A percentile compares a stretch with the other conserved stretches of the same genome.
Conservation (phyloP, 495 filamentous ascomycete species). For the Hypomontagnella monticulosa region DNA sequence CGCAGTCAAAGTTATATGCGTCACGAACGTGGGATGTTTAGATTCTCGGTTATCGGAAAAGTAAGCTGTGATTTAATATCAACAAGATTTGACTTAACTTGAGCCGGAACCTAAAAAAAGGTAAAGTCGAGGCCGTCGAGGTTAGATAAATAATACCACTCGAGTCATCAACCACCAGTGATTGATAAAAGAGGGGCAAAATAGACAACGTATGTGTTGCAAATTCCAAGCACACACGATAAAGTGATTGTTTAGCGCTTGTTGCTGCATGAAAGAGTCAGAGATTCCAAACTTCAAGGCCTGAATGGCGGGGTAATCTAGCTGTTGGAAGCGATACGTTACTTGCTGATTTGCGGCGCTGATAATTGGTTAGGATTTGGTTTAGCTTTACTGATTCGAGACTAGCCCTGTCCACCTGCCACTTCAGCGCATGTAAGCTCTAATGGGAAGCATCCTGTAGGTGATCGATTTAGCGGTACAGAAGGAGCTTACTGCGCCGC, state of each 20-base stretch:
- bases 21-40: too few species aligned
- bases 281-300: constrained; percentile 16
- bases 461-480: background rate
- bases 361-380: constrained; percentile 21
- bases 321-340: constrained; percentile 11
- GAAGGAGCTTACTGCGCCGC: background rate
- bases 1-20: background rate
- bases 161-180: constrained; percentile 14
- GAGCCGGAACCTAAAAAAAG: too few species aligned
- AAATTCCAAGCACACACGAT: background rate
- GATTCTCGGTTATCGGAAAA: too few species aligned
- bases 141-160: background rate
- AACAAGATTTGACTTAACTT: too few species aligned
- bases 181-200: constrained; percentile 30
- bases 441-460: constrained; percentile 5
- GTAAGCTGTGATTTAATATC: too few species aligned
- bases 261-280: constrained; percentile 31
- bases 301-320: constrained; percentile 35
- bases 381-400: constrained; percentile 1
- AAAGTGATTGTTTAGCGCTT: constrained; percentile 26
- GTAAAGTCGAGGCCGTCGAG: too few species aligned
- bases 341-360: constrained; percentile 8
- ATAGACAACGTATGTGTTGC: background rate
- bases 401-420: constrained; percentile 11
- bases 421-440: constrained; percentile 8